Percentiles rank a stretch among this genome's conserved stretches.
These are phyloP conservation scores for Sporobolomyces phaffii DNA, from an alignment of 768 basidiomycete genomes.

Conservation along the genomic window DNA sequence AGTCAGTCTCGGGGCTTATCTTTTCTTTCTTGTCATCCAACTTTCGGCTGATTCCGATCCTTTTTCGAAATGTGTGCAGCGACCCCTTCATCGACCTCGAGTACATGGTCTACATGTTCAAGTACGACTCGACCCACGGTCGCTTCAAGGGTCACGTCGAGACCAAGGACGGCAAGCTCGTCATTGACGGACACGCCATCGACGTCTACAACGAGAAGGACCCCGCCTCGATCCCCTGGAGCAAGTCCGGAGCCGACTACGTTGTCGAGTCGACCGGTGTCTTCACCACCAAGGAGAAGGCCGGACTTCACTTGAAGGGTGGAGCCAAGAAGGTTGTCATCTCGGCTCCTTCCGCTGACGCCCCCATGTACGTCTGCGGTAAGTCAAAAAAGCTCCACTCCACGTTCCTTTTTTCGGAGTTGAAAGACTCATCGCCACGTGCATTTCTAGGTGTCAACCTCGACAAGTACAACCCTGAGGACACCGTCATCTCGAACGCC, in stretches of 20 bases:
- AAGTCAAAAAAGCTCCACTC: background rate
- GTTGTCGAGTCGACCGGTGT: constrained; percentile 97
- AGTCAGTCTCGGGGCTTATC: constrained; percentile 64
- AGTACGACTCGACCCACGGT: constrained; percentile 88
- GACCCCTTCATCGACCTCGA: constrained; percentile 95
- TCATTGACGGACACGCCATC: constrained; percentile 72
- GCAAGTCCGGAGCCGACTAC: constrained; percentile 74
- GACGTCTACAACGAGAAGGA: constrained; percentile 77
- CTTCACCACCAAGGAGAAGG: constrained; percentile 94
- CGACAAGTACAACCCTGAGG: constrained; percentile 78
- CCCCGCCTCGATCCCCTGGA: constrained; percentile 79
- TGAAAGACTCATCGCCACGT: constrained; percentile 36
- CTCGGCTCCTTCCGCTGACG: constrained; percentile 95
- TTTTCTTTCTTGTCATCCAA: background rate
- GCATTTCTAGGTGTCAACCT: constrained; percentile 66
- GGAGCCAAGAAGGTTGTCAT: constrained; percentile 99
- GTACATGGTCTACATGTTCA: constrained; percentile 99
- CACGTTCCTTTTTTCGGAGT: no score
- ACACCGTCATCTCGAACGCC: constrained; percentile 90
- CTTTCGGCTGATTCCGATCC: background rate
- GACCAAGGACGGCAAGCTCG: constrained; percentile 80
- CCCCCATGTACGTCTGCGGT: constrained; percentile 87
- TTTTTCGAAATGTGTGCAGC: background rate
- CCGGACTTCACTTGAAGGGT: constrained; percentile 86
- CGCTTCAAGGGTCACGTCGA: constrained; percentile 79